Percentiles rank a stretch among this genome's conserved stretches.
phyloP scores from a whole-genome alignment of 2,329 filamentous ascomycete species.

The Cytospora piceae region DNA sequence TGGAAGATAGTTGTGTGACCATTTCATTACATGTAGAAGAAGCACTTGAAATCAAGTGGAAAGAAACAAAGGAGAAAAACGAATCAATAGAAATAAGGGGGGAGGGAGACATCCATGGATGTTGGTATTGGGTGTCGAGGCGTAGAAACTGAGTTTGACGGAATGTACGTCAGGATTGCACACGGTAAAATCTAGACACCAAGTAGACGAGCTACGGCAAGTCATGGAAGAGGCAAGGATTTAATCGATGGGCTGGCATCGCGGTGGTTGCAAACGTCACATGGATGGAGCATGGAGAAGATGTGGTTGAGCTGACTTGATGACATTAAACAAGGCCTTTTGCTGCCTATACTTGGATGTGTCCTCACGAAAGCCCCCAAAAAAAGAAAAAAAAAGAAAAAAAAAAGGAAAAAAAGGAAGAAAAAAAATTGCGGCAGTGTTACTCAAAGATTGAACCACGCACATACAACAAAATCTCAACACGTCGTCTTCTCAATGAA shows the following conservation, averaged over 20 bases:
- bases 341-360: not conserved
- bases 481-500: not conserved
- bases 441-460: not conserved
- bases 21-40: too few relatives aligned
- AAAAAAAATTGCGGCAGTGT: not conserved
- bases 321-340: not conserved
- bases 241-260: not conserved
- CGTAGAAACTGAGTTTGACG: too few relatives aligned
- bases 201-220: not conserved
- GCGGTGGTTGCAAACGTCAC: not conserved
- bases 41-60: too few relatives aligned
- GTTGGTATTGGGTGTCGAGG: too few relatives aligned
- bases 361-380: not conserved
- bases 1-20: too few relatives aligned
- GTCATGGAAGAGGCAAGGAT: not conserved
- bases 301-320: not conserved
- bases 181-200: not conserved
- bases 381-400: too few relatives aligned
- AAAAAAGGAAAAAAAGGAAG: too few relatives aligned
- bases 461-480: too few relatives aligned
- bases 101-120: too few relatives aligned
- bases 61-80: too few relatives aligned
- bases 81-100: too few relatives aligned
- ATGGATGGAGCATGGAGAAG: not conserved
- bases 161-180: not conserved